A percentile compares a stretch with the other conserved stretches of the same genome.
Evolutionary conservation across 805 yeast species (phyloP).

Genomic region (Nakazawaea ambrosiae): DNA sequence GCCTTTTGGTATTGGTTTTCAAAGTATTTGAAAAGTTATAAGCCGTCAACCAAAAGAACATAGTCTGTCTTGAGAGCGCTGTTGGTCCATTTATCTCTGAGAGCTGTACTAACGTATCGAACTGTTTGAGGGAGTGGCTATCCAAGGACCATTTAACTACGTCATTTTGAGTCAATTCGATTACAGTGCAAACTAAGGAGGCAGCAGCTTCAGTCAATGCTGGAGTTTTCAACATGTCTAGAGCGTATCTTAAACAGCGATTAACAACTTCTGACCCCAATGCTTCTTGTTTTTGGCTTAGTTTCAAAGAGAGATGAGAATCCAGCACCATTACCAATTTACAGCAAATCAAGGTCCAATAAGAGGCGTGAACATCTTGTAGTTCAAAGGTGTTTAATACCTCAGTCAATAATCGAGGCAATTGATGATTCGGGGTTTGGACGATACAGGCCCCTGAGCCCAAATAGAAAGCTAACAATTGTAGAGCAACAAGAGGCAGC

Average conservation of each 20-base stretch:
- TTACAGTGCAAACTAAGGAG: constrained; percentile 18
- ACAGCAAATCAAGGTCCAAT: constrained; percentile 24
- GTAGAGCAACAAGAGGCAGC: constrained; percentile 20
- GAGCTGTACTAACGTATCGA: constrained; percentile 43
- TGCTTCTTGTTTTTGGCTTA: too few relatives aligned
- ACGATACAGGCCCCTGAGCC: constrained; percentile 6
- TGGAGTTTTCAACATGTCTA: constrained; percentile 29
- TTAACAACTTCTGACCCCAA: too few relatives aligned
- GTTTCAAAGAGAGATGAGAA: too few relatives aligned
- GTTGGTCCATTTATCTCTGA: constrained; percentile 60
- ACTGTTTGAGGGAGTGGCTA: constrained; percentile 33
- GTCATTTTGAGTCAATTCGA: constrained; percentile 5
- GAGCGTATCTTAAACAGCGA: constrained; percentile 26
- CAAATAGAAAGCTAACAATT: constrained; percentile 23
- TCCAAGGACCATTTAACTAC: constrained; percentile 23
- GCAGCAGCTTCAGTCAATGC: constrained; percentile 24
- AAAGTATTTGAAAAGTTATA: constrained; percentile 25
- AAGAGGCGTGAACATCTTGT: constrained; percentile 14
- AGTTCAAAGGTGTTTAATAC: constrained; percentile 16
- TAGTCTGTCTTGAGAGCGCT: constrained; percentile 35
- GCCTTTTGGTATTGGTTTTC: not conserved
- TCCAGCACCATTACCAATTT: too few relatives aligned
- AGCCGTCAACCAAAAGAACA: constrained; percentile 47
- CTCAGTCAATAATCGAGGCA: too few relatives aligned
- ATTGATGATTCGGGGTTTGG: not conserved